Conservation (phyloP, 768 basidiomycete genomes). For the Coprinellus micaceus region DNA sequence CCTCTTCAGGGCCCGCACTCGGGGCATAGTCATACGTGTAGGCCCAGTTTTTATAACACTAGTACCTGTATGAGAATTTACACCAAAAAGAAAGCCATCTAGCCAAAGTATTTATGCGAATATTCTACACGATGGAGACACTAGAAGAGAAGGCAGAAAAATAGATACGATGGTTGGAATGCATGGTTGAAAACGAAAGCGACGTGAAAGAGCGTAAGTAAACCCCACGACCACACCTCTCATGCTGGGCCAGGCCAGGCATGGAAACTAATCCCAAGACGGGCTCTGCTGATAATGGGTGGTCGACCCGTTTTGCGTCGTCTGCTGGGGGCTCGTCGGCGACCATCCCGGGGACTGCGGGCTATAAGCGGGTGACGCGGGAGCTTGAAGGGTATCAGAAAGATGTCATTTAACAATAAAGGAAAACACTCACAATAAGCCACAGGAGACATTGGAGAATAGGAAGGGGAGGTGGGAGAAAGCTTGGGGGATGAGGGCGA, state of each 20-base stretch:
- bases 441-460: neutral
- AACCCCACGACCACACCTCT: neutral
- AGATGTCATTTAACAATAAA: slow-evolving; percentile 17
- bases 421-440: slow-evolving; percentile 33
- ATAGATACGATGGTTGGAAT: slow-evolving; percentile 22
- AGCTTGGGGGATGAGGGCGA: slow-evolving; percentile 92
- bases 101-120: slow-evolving; percentile 10
- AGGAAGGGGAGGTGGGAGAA: slow-evolving; percentile 43
- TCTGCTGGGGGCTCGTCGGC: slow-evolving; percentile 70
- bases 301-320: slow-evolving; percentile 32
- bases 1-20: no score
- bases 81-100: neutral
- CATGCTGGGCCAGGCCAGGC: neutral
- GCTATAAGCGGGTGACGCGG: slow-evolving; percentile 83
- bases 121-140: slow-evolving; percentile 24
- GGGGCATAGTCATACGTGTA: no score
- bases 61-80: no score
- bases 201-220: slow-evolving; percentile 4
- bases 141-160: neutral
- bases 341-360: slow-evolving; percentile 85
- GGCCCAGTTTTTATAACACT: no score
- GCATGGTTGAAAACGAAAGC: slow-evolving; percentile 16
- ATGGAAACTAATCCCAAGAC: slow-evolving; percentile 44
- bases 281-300: slow-evolving; percentile 48
- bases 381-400: slow-evolving; percentile 42